Evolutionary conservation across 176 grass and related monocot genomes (phyloP), one percentile per base, ranked within the genome.

Genomic region (Triticum urartu): DNA sequence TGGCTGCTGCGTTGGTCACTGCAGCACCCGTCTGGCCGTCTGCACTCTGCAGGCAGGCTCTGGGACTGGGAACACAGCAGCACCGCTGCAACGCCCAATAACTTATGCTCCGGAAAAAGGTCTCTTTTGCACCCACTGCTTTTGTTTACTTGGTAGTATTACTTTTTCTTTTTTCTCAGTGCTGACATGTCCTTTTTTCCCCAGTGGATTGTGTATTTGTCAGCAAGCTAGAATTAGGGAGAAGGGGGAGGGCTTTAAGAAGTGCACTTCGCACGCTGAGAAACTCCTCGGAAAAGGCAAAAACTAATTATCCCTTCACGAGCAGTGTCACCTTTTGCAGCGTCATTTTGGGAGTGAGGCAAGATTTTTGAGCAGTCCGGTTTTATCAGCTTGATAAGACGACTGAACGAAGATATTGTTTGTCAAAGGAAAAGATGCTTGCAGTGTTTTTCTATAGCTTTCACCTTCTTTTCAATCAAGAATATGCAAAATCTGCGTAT

Each of bases 1-100:
- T 86, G 79, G 70, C 26, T 60, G 70, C 26, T 30, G 12, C 85
- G 85, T 77, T 69, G 59, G 36, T 78, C 60, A 67, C 42, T 54
- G 85, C 76, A 80, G 61, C 81, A 62, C 59, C 5, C 20, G 3
- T 60, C 59, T 68, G 59, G 28, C 28, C 28, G 28, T 30, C 28
- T 30, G 28, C 28, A 30, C 28, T 30, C 28, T 30, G 72, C 25
- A 68, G 50, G 48, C 54, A 56, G 50, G 50, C 50, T 56, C 15
- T 56, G 50, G 11, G 42, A 13, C 14, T 52, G 48, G 48, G 48
- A 52, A 52, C 48, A 52, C 48, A 52, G 48, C 48, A 58, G 54
- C 54, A 18, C 20, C 56, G 56, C 56, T 59, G 56, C 56, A 59
- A 59, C 56, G 56, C 56, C 56, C 56, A 59, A 59, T 21, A 59